Conservation (phyloP, 305 asterid genomes). For the Fraxinus angustifolia region DNA sequence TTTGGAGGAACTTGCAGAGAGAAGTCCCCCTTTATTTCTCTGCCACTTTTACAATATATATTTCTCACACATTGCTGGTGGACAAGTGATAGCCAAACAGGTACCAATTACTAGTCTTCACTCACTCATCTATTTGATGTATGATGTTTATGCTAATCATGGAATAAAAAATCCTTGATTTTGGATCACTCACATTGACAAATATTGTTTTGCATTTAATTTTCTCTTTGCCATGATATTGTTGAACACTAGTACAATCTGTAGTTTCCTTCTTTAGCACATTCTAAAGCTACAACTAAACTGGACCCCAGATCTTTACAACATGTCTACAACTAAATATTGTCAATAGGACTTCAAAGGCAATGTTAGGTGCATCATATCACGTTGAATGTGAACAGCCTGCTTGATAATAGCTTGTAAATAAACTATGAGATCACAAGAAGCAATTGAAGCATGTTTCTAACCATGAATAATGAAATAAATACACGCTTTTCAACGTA, state of each 20-base stretch:
- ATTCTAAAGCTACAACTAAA: background rate
- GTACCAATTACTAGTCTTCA: slow-evolving; percentile 30
- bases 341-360: background rate
- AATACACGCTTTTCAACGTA: background rate
- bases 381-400: background rate
- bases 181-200: background rate
- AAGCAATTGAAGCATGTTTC: background rate
- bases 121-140: background rate
- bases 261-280: background rate
- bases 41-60: slow-evolving; percentile 84
- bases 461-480: background rate
- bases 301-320: background rate
- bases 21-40: slow-evolving; percentile 69
- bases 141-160: slow-evolving; percentile 13
- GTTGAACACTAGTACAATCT: background rate
- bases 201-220: background rate
- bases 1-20: slow-evolving; percentile 72
- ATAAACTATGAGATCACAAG: background rate
- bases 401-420: background rate
- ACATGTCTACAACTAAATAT: background rate
- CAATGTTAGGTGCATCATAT: background rate
- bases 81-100: slow-evolving; percentile 80
- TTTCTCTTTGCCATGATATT: background rate
- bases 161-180: background rate
- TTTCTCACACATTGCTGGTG: slow-evolving; percentile 86